A percentile compares a stretch with the other conserved stretches of the same genome.
phyloP scores from a whole-genome alignment of 1,284 basidiomycete genomes.

The Apiotrichum laibachii region DNA sequence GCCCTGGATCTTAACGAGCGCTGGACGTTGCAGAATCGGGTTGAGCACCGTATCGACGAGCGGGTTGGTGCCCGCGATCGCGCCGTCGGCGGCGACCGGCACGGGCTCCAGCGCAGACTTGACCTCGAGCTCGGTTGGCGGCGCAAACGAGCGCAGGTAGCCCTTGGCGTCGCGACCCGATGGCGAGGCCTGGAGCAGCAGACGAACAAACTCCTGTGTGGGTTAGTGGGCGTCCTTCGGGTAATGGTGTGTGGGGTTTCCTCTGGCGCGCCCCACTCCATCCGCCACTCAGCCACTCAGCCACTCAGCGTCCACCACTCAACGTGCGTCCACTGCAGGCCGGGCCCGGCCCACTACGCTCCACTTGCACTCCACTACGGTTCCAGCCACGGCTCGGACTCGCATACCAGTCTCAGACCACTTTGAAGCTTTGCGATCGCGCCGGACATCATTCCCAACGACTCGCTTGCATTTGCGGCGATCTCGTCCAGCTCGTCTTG shows the following conservation, averaged over 20 bases:
- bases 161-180: slow-evolving; percentile 85
- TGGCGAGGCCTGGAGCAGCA: slow-evolving; percentile 88
- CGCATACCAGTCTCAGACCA: no score
- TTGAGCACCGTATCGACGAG: slow-evolving; percentile 79
- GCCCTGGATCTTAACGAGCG: slow-evolving; percentile 94
- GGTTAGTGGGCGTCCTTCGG: not conserved
- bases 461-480: no score
- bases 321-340: no score
- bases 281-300: slow-evolving; percentile 10
- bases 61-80: slow-evolving; percentile 51
- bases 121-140: slow-evolving; percentile 27
- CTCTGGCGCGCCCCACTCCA: no score
- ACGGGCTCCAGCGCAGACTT: slow-evolving; percentile 18
- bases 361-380: no score
- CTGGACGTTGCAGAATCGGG: slow-evolving; percentile 62
- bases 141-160: slow-evolving; percentile 78
- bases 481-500: not conserved
- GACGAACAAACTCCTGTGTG: slow-evolving; percentile 88
- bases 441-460: no score
- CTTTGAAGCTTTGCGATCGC: no score
- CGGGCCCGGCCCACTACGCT: no score
- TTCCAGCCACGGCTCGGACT: no score
- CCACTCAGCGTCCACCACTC: not conserved
- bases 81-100: slow-evolving; percentile 21
- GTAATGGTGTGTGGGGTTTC: no score